phyloP scores from a whole-genome alignment of 2,329 filamentous ascomycete genomes.

The Cladophialophora carrionii region DNA sequence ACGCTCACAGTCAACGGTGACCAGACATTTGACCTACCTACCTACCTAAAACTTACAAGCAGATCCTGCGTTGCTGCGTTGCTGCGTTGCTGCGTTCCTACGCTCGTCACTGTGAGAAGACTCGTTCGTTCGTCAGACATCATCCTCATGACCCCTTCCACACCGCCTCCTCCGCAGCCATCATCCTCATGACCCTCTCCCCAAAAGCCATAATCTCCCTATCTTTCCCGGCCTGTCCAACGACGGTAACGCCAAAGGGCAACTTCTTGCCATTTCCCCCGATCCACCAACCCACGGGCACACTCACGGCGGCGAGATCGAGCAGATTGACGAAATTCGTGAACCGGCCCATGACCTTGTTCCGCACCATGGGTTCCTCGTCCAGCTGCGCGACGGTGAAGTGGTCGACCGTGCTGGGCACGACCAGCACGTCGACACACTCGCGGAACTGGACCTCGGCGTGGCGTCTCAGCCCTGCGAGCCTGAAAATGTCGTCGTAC shows the following conservation, averaged over 20 bases:
- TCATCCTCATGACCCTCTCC: constrained; percentile 3
- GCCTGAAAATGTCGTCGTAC: constrained; percentile 51
- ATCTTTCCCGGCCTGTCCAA: constrained; percentile 18
- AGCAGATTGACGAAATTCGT: constrained; percentile 66
- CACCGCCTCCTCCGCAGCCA: neutral
- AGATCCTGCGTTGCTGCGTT: no score
- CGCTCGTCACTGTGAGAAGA: no score
- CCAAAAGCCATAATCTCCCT: constrained; percentile 16
- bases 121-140: no score
- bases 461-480: constrained; percentile 20
- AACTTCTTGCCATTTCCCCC: constrained; percentile 19
- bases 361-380: constrained; percentile 57
- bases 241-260: constrained; percentile 38
- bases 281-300: constrained; percentile 51
- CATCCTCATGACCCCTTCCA: no score
- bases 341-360: constrained; percentile 59
- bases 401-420: constrained; percentile 60
- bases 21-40: no score
- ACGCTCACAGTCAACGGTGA: no score
- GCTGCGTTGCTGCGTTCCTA: no score
- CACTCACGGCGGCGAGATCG: constrained; percentile 58
- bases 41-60: no score
- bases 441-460: constrained; percentile 22
- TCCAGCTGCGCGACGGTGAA: constrained; percentile 57
- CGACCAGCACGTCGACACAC: constrained; percentile 53